Percentiles rank a stretch among this genome's conserved stretches.
Conservation (phyloP, 495 filamentous ascomycete species). For the Podospora sp. region DNA sequence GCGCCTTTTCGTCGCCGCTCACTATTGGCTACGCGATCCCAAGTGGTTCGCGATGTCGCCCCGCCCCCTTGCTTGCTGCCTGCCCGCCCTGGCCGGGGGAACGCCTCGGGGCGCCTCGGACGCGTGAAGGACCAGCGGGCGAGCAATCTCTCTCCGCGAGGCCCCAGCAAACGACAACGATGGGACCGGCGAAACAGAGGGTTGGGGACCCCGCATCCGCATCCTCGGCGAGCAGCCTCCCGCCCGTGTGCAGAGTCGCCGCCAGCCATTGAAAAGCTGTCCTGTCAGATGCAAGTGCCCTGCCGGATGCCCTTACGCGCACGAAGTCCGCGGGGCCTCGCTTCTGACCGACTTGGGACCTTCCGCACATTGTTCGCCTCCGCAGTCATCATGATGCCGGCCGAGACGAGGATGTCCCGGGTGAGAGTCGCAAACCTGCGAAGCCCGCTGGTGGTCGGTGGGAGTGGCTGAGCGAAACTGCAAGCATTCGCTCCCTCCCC, state of each 20-base stretch:
- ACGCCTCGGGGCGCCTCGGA: conserved; percentile 6
- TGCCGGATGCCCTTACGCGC: conserved; percentile 43
- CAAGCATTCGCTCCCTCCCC: conserved; percentile 5
- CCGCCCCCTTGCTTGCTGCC: conserved; percentile 29
- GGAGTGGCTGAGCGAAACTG: conserved; percentile 3
- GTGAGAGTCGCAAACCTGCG: neutral
- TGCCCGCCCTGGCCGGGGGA: conserved; percentile 15
- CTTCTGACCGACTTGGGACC: conserved; percentile 14
- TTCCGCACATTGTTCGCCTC: neutral
- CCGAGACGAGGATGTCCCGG: conserved; percentile 16
- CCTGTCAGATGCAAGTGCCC: conserved; percentile 33
- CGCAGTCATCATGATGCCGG: neutral
- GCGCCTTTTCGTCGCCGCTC: conserved; percentile 4
- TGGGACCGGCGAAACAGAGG: conserved; percentile 15
- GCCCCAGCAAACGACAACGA: conserved; percentile 8
- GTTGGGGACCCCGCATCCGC: conserved; percentile 32
- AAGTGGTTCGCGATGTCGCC: conserved; percentile 29
- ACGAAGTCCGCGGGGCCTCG: conserved; percentile 25
- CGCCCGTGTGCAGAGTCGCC: conserved; percentile 22
- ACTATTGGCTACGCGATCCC: conserved; percentile 31
- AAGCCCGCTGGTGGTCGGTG: neutral
- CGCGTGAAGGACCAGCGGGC: conserved; percentile 18
- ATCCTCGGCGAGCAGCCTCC: conserved; percentile 32
- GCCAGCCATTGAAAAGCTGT: conserved; percentile 28
- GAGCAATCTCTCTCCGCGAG: conserved; percentile 18